Base-by-base conservation (phyloP, 192 early-diverging fungal genomes). In the Coemansia sp. region DNA sequence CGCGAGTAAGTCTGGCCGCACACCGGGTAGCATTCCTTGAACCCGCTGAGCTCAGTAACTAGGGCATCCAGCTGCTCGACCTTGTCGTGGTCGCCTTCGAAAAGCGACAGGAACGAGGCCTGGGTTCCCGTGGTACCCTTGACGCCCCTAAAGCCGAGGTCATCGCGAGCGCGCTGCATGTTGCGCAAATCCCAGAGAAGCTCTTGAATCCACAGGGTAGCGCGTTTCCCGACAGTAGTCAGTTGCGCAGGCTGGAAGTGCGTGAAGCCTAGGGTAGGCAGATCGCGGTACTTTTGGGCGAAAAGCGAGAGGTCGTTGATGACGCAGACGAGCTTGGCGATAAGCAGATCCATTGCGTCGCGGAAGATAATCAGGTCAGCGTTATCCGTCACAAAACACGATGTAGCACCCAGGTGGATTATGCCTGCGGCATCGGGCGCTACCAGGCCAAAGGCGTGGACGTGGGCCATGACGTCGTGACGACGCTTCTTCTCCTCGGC, bases 401-500 rank as follows among this genome's bases (percentile, higher is more conserved):
- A 96, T 10, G 97, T 99, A 6, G 97, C 97, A 27, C 97, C 97
- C 65, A 99, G 85, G 74, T 99, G 97, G 77, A 99, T 99, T 67
- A 99, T 96, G 29, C 87, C 90, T 4, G 95, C 94, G n/a, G 95
- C 95, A 31, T 79, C 85, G 27, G 95, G 94, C 41, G 89, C 90
- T 15, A 86, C 93, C 5, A 93, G 72, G 45, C 94, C 96, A 82
- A 94, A 94, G 17, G 95, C 92, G 81, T 99, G 95, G 32, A 99
- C 97, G 74, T 99, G 97, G n/a, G 97, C 95, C 95, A 99, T 99
- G 51, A 99, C 97, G 82, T 99, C 97, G 82, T 99, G 97, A 15
- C 97, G 87, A 15, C 95, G 87, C 61, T 89, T 87, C 87, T 94
- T 93, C 73, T 99, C 97, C 79, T 99, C 97, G 32, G 78, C 89